Base-by-base conservation (phyloP, 148 eudicot genomes). In the Nepenthes mirabilis region DNA sequence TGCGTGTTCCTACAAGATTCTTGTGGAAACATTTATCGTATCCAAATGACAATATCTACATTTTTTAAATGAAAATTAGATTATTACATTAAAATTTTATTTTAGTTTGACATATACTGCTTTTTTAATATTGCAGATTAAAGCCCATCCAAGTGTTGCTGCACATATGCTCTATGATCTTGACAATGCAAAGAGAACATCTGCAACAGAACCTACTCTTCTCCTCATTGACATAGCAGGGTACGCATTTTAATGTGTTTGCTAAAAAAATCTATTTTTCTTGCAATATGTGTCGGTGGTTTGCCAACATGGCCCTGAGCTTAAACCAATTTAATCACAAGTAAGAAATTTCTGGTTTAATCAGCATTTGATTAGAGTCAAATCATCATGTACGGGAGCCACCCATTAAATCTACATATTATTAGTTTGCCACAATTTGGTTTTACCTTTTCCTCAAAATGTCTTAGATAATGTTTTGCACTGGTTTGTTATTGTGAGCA, bases 131-230 rank as follows among this genome's bases (percentile, higher is more conserved):
- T 64, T 64, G 65, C 75, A 88, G 98, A 73, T 91, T 54, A 66
- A 83, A 80, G 98, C 96, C 47, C 94, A 91, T 79, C 61, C 96
- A 61, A 77, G 94, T 80, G 98, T 88, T 69, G 86, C 98, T 77
- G 82, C 75, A 33, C 98, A 88, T 78, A 79, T 70, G 81, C 80
- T 93, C 34, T 80, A 69, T 74, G 94, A 83, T 68, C 81, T 88
- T 59, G 96, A 85, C 75, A 82, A 66, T 69, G 95, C 79, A 55
- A 79, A 80, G 72, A 82, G 75, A 70, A 65, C 98, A 50, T 68
- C 93, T 74, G 68, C 95, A 67, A 86, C 94, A 5, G 98, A 88
- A 69, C 77, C 94, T 65, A 80, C 95, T 14, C 77, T 88, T 74
- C 81, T 93, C 70, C 88, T 93, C 58, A 70, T 93, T 56, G 98